Percentiles rank a stretch among this genome's conserved stretches.
Conservation (phyloP, 192 early-diverging fungal species). For the Coemansia sp. region DNA sequence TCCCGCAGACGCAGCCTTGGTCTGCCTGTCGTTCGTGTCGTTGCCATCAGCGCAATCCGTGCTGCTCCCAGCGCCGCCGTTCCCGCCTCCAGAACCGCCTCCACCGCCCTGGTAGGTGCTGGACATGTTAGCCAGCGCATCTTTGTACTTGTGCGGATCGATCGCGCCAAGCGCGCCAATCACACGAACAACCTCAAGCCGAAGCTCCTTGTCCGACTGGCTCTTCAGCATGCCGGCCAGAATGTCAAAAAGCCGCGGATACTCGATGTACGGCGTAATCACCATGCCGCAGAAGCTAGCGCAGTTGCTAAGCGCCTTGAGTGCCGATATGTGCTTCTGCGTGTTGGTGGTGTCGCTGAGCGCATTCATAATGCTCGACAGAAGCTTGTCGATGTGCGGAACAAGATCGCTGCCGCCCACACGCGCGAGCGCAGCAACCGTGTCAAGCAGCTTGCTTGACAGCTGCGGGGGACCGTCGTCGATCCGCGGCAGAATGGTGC, state of each 20-base stretch:
- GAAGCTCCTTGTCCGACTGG: slow-evolving; percentile 71
- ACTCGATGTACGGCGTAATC: slow-evolving; percentile 90
- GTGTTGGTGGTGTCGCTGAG: slow-evolving; percentile 84
- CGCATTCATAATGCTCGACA: slow-evolving; percentile 87
- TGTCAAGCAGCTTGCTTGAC: slow-evolving; percentile 44
- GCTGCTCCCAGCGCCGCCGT: slow-evolving; percentile 1
- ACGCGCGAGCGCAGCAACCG: slow-evolving; percentile 76
- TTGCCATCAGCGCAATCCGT: neutral
- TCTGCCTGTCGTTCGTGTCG: neutral
- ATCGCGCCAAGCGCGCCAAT: slow-evolving; percentile 94
- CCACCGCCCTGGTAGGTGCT: neutral
- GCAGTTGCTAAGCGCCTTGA: slow-evolving; percentile 84
- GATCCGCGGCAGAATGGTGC: slow-evolving; percentile 81
- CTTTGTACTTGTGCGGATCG: slow-evolving; percentile 73
- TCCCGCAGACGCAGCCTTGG: neutral
- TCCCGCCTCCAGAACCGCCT: neutral
- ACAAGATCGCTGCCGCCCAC: slow-evolving; percentile 85
- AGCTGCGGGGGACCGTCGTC: slow-evolving; percentile 77
- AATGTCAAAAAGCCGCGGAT: slow-evolving; percentile 77
- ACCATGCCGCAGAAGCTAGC: slow-evolving; percentile 86
- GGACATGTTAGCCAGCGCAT: neutral
- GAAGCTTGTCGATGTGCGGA: slow-evolving; percentile 77
- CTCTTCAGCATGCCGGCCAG: slow-evolving; percentile 82
- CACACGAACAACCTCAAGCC: slow-evolving; percentile 83
- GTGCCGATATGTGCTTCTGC: slow-evolving; percentile 83